A percentile compares a stretch with the other conserved stretches of the same genome.
Conservation (phyloP, 306 rosid species). For the Lathyrus oleraceus region DNA sequence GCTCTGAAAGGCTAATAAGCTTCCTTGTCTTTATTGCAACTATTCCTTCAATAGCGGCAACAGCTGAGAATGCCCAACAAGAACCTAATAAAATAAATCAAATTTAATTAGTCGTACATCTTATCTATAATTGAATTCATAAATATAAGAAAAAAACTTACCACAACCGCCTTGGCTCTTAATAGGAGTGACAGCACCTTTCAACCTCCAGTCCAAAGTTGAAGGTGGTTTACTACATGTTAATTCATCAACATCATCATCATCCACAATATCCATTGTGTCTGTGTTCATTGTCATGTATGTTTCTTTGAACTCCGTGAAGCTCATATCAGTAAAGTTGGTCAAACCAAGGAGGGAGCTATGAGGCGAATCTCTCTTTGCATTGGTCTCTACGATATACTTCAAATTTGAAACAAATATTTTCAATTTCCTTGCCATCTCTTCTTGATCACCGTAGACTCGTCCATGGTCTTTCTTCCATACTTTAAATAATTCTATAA, state of each 20-base stretch:
- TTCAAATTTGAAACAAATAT: conserved; percentile 51
- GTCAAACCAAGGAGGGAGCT: conserved; percentile 45
- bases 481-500: too few relatives aligned
- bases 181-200: too few relatives aligned
- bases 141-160: too few relatives aligned
- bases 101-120: not conserved
- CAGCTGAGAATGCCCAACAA: conserved; percentile 35
- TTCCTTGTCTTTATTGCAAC: conserved; percentile 16
- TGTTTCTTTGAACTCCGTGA: conserved; percentile 41
- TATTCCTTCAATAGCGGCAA: conserved; percentile 20
- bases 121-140: too few relatives aligned
- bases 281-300: not conserved
- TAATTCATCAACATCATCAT: not conserved
- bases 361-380: conserved; percentile 30
- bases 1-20: conserved; percentile 15
- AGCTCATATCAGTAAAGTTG: conserved; percentile 57
- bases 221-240: too few relatives aligned
- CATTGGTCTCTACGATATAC: conserved; percentile 42
- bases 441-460: conserved; percentile 43
- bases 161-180: too few relatives aligned
- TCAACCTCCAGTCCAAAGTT: too few relatives aligned
- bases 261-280: not conserved
- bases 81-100: not conserved
- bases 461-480: conserved; percentile 32
- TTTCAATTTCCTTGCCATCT: conserved; percentile 49